A percentile compares a stretch with the other conserved stretches of the same genome.
Evolutionary conservation across 2,329 filamentous ascomycete species (phyloP).

Genomic region (Trichoderma simmonsii): DNA sequence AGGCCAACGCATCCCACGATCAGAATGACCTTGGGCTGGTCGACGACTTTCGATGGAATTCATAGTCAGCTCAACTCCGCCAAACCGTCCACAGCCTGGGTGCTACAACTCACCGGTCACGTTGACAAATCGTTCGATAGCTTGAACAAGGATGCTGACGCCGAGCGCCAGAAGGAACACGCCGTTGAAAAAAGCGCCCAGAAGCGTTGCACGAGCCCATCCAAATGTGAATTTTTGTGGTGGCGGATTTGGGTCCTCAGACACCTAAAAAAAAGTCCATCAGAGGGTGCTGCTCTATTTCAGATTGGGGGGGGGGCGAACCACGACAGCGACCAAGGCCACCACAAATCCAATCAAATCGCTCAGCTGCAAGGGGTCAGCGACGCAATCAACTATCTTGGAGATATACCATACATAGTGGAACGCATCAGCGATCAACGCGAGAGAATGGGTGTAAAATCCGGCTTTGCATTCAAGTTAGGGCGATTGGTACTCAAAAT

Average conservation of each 20-base stretch:
- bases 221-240: constrained; percentile 60
- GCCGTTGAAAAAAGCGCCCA: constrained; percentile 80
- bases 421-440: constrained; percentile 73
- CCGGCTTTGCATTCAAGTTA: constrained; percentile 46
- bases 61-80: constrained; percentile 15
- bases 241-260: constrained; percentile 49
- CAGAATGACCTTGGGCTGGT: constrained; percentile 63
- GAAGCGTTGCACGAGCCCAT: constrained; percentile 70
- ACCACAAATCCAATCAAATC: constrained; percentile 68
- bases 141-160: constrained; percentile 69
- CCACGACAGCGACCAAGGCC: constrained; percentile 61
- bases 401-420: constrained; percentile 56
- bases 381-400: too few species aligned
- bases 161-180: constrained; percentile 70
- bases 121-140: constrained; percentile 65
- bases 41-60: constrained; percentile 46
- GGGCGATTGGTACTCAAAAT: neutral
- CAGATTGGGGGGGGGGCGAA: constrained; percentile 32
- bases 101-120: constrained; percentile 45
- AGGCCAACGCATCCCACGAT: constrained; percentile 68
- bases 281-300: neutral
- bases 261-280: constrained; percentile 42
- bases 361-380: constrained; percentile 52
- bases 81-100: neutral
- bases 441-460: constrained; percentile 68